These are phyloP conservation scores for Zychaea mexicana DNA, from an alignment of 371 early-diverging fungal genomes.

Conservation along the genomic window DNA sequence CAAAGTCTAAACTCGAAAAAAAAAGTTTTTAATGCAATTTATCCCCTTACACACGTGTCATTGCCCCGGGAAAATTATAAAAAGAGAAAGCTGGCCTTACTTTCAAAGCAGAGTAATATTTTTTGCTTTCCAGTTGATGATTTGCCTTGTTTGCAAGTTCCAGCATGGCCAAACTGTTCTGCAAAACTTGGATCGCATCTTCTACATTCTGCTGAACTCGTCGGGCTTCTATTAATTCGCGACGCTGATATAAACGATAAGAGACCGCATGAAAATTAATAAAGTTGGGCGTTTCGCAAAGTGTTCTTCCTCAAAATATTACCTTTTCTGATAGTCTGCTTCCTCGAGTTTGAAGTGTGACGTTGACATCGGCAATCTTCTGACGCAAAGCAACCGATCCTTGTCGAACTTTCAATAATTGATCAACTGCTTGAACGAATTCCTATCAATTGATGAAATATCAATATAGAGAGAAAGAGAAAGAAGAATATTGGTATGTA, in stretches of 20 bases:
- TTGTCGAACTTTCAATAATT: conserved; percentile 90
- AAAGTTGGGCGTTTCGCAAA: no score
- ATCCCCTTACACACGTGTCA: neutral
- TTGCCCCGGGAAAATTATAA: neutral
- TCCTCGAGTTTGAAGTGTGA: conserved; percentile 84
- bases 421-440: conserved; percentile 95
- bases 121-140: conserved; percentile 75
- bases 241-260: conserved; percentile 65
- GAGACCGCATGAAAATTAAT: neutral
- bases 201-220: conserved; percentile 89
- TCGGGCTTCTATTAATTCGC: conserved; percentile 85
- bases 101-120: conserved; percentile 91
- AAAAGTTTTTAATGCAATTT: no score
- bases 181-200: conserved; percentile 80
- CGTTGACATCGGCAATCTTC: conserved; percentile 84
- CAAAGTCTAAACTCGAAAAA: conserved; percentile 57
- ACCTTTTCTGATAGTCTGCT: conserved; percentile 78
- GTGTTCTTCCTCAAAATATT: neutral
- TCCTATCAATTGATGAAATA: no score
- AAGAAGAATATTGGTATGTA: neutral
- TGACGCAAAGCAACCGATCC: conserved; percentile 84
- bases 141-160: conserved; percentile 88
- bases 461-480: no score
- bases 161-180: conserved; percentile 83
- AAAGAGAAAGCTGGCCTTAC: no score